Conservation (phyloP, 257 asterid species). For the Linaria vulgaris region DNA sequence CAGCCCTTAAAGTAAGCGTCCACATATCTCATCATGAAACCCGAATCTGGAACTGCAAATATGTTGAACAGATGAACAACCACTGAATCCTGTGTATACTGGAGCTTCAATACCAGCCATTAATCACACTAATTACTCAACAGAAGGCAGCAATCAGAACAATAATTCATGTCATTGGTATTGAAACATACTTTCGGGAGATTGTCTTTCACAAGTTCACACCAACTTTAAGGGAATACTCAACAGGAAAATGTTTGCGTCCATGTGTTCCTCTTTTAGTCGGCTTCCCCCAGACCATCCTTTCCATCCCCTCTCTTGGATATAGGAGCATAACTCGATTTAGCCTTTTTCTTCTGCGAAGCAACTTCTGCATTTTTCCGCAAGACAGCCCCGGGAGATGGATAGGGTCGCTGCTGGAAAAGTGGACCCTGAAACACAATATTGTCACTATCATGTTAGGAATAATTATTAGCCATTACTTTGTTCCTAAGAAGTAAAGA, state of each 20-base stretch:
- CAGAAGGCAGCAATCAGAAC: constrained; percentile 6
- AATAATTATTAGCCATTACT: not conserved
- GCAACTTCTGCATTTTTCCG: constrained; percentile 95
- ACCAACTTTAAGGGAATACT: constrained; percentile 11
- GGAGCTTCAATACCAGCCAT: constrained; percentile 7
- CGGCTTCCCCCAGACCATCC: constrained; percentile 96
- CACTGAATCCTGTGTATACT: not conserved
- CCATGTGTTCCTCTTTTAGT: constrained; percentile 35
- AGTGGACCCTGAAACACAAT: constrained; percentile 78
- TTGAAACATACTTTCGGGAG: not conserved
- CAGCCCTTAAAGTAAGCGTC: not conserved
- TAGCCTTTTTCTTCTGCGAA: constrained; percentile 67
- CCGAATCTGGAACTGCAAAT: not conserved
- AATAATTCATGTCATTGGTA: not conserved
- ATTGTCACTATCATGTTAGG: not conserved
- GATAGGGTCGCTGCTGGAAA: constrained; percentile 96
- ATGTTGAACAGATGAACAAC: not conserved
- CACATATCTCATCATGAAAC: constrained; percentile 5
- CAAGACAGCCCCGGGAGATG: constrained; percentile 94
- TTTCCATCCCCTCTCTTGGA: constrained; percentile 99
- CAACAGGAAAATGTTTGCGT: not conserved
- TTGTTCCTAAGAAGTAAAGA: not conserved
- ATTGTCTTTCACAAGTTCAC: not conserved
- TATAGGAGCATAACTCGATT: constrained; percentile 57
- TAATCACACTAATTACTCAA: not conserved